Base-by-base conservation (phyloP, 768 basidiomycete genomes). In the Hortiboletus campestris region DNA sequence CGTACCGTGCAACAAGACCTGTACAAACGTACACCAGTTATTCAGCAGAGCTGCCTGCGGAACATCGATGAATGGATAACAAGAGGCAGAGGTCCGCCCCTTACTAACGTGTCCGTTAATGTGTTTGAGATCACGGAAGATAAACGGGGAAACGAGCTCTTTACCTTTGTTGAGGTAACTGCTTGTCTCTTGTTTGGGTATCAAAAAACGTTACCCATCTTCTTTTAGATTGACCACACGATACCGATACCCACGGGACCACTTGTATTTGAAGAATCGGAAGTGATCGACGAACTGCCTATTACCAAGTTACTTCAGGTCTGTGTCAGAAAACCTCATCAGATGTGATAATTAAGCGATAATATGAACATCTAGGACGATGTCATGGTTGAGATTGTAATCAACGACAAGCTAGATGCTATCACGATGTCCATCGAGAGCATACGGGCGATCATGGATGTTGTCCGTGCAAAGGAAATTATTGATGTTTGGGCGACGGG, bases 71-170 rank as follows among this genome's bases (percentile, higher is more conserved):
- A 68, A 42, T 78, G 74, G 75, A 51, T 72, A n/a, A 69, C 68
- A n/a, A 55, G 60, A 46, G 57, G 61, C 32, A 58, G 41, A 10
- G 64, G 64, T 19, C 60, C 57, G 35, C 71, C 76, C 13, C 57
- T 80, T 25, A 74, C 69, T 49, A 80, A 80, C 51, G 76, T 78
- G 25, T 75, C 69, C 47, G 69, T 80, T 41, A 80, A 80, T 49
- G 67, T 80, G 19, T 65, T 80, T 52, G 75, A 72, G 61, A 55
- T 69, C 35, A 63, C 70, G 14, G 70, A 72, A 17, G 55, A 56
- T 28, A 51, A 51, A 14, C 56, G 47, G 13, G 51, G 54, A 42
- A 51, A 52, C 22, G 31, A 41, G 35, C 40, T 76, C 19, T 62
- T 78, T 6, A 55, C 67, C 43, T 66, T 69, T 2, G 67, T 75